These are phyloP conservation scores for Paracorniculantispora psalliotae DNA, from an alignment of 2,329 filamentous ascomycete species.

Conservation along the genomic window DNA sequence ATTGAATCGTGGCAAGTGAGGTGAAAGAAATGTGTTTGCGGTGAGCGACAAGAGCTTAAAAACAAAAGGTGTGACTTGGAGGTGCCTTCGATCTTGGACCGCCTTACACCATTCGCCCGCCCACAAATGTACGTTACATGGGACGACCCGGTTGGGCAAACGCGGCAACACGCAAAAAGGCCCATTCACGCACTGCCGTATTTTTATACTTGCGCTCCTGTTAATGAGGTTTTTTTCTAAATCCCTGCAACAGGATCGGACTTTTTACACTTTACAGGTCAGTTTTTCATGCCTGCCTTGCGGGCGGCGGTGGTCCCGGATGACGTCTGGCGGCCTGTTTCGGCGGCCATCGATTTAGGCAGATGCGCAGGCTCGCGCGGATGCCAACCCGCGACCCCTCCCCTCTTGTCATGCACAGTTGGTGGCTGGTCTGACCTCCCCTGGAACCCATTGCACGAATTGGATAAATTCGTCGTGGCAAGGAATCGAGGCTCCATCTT, in stretches of 20 bases:
- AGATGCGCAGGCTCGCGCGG: not conserved
- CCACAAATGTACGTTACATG: conserved; percentile 2
- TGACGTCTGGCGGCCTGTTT: not conserved
- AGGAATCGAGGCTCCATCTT: not conserved
- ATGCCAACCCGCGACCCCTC: conserved; percentile 1
- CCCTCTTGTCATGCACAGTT: no score
- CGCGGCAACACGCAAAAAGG: no score
- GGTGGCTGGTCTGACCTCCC: no score
- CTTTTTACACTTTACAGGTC: not conserved
- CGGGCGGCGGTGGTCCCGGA: not conserved
- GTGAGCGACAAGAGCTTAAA: not conserved
- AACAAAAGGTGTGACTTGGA: not conserved
- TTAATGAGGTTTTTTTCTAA: not conserved
- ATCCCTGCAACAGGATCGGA: not conserved
- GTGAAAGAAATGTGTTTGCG: not conserved
- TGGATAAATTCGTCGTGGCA: not conserved
- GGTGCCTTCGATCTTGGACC: no score
- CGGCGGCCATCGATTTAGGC: conserved; percentile 1
- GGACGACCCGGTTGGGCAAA: not conserved
- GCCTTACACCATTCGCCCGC: no score
- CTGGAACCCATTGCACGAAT: not conserved
- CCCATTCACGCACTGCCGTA: not conserved
- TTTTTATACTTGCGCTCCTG: not conserved
- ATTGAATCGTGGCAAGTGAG: no score
- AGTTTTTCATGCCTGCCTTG: conserved; percentile 1